phyloP scores from a whole-genome alignment of 169 alveolate species.

The Babesia ovis region DNA sequence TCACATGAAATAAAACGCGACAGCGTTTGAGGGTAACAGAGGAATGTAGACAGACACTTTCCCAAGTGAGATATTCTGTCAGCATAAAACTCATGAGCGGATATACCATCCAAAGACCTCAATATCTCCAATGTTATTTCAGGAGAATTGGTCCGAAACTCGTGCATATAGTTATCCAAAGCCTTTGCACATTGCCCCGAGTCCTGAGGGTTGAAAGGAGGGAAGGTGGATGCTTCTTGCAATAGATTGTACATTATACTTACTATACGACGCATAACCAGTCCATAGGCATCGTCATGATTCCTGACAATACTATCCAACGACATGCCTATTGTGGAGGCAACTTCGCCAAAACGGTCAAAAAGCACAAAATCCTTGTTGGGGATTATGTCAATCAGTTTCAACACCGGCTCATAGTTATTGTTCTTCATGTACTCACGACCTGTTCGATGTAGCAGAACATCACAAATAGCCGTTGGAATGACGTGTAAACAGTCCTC shows the following conservation, averaged over 20 bases:
- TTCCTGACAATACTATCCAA: slow-evolving; percentile 41
- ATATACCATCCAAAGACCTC: slow-evolving; percentile 24
- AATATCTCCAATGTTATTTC: slow-evolving; percentile 52
- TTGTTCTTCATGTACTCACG: slow-evolving; percentile 68
- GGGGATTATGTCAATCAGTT: slow-evolving; percentile 65
- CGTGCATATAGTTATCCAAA: slow-evolving; percentile 19
- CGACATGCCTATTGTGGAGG: slow-evolving; percentile 74
- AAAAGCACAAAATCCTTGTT: slow-evolving; percentile 75
- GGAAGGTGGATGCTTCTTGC: slow-evolving; percentile 48
- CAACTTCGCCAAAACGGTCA: slow-evolving; percentile 80
- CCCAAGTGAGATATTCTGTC: slow-evolving; percentile 67
- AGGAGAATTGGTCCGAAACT: slow-evolving; percentile 24
- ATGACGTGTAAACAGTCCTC: slow-evolving; percentile 70
- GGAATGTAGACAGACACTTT: slow-evolving; percentile 57
- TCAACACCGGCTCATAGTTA: slow-evolving; percentile 67
- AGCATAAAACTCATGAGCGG: slow-evolving; percentile 49
- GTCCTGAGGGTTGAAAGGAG: slow-evolving; percentile 41
- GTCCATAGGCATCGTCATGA: slow-evolving; percentile 26
- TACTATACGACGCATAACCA: slow-evolving; percentile 31
- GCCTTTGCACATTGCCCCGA: slow-evolving; percentile 18
- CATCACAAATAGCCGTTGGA: slow-evolving; percentile 71
- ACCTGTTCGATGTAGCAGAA: slow-evolving; percentile 74
- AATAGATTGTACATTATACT: slow-evolving; percentile 38
- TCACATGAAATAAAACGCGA: slow-evolving; percentile 48
- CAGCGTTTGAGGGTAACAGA: slow-evolving; percentile 32